Evolutionary conservation across 768 basidiomycete species (phyloP).

Genomic region (Rhizopogon vesiculosus): DNA sequence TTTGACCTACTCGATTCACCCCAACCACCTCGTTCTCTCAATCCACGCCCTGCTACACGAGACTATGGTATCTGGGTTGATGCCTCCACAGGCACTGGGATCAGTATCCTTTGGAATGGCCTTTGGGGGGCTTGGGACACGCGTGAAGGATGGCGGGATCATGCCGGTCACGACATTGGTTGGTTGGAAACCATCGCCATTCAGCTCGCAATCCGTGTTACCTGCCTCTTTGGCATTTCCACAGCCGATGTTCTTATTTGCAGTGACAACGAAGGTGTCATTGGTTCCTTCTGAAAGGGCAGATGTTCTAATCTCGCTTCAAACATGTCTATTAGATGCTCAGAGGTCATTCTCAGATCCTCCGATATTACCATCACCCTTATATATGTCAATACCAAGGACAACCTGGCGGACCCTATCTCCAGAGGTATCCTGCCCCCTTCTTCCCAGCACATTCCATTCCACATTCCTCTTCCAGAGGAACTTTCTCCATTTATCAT

Average conservation of each 20-base stretch:
- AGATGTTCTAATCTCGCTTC: conserved; percentile 24
- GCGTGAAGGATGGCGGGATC: conserved; percentile 6
- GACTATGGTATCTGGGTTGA: conserved; percentile 28
- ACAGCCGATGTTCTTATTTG: conserved; percentile 18
- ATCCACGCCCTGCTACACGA: not conserved
- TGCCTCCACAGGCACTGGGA: conserved; percentile 35
- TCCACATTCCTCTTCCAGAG: no score
- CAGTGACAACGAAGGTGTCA: conserved; percentile 32
- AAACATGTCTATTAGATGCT: conserved; percentile 24
- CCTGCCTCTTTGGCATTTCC: not conserved
- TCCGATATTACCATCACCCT: no score
- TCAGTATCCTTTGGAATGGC: conserved; percentile 26
- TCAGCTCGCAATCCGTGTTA: conserved; percentile 3
- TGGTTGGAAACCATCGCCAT: conserved; percentile 22
- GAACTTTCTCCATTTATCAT: no score
- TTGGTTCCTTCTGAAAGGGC: conserved; percentile 28
- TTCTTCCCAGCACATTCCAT: no score
- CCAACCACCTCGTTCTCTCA: not conserved
- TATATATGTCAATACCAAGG: no score
- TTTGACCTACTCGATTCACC: no score
- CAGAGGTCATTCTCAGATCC: not conserved
- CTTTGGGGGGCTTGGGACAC: conserved; percentile 28
- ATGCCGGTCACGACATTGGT: conserved; percentile 17
- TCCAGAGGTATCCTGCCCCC: no score
- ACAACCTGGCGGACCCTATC: no score